Evolutionary conservation across 2,329 filamentous ascomycete genomes (phyloP).

Genomic region (Geosmithia morbida): DNA sequence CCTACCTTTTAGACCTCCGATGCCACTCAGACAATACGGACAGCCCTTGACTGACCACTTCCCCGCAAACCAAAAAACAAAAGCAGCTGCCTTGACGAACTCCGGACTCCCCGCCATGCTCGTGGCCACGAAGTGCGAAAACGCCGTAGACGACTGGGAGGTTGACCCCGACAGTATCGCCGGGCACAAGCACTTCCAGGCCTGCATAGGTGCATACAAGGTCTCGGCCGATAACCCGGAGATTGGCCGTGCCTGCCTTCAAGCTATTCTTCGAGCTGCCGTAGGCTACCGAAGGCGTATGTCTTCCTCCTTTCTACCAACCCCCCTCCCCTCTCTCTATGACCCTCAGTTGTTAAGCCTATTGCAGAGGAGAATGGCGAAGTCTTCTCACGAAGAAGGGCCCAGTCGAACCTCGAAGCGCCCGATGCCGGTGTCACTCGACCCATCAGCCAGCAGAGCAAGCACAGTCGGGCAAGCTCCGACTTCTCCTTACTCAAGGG

Average conservation of each 20-base stretch:
- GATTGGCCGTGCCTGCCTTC: constrained; percentile 61
- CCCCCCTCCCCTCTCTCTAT: not conserved
- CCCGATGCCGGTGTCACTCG: constrained; percentile 33
- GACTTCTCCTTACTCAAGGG: constrained; percentile 49
- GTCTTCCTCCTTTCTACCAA: constrained; percentile 13
- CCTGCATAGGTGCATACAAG: constrained; percentile 59
- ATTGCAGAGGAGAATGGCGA: constrained; percentile 26
- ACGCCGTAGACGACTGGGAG: constrained; percentile 52
- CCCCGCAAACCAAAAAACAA: not conserved
- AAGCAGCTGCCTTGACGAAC: constrained; percentile 55
- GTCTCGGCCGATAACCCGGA: constrained; percentile 58
- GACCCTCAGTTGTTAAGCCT: not conserved
- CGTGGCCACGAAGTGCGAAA: constrained; percentile 83
- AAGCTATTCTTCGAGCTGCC: constrained; percentile 58
- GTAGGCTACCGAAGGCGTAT: constrained; percentile 55
- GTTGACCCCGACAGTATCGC: constrained; percentile 54
- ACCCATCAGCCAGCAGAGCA: constrained; percentile 46
- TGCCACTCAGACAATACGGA: constrained; percentile 1
- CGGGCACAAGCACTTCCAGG: constrained; percentile 47
- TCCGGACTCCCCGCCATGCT: constrained; percentile 64
- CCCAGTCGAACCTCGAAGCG: constrained; percentile 47
- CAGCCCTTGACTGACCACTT: no score
- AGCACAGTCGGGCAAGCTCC: constrained; percentile 56
- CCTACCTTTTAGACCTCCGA: not conserved
- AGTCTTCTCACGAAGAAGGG: constrained; percentile 33